Evolutionary conservation across 371 early-diverging fungal genomes (phyloP).

Genomic region (Amoeboaphelidium occidentale): DNA sequence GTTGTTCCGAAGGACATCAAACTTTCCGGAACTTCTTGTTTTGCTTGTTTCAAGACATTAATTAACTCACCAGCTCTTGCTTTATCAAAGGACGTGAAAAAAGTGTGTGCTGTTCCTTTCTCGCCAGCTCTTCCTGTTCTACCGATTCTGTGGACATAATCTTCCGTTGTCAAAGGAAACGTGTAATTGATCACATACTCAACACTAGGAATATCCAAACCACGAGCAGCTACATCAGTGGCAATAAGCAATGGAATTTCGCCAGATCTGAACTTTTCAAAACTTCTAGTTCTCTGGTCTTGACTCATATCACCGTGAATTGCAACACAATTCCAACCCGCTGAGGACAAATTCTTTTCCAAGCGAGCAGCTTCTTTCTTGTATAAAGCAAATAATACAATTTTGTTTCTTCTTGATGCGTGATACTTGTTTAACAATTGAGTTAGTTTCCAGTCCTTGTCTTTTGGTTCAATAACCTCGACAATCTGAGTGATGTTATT

Average conservation of each 20-base stretch:
- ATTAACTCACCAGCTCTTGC: conserved; percentile 45
- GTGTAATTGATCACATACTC: conserved; percentile 93
- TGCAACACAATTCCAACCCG: conserved; percentile 54
- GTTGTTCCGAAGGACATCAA: neutral
- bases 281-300: conserved; percentile 32
- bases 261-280: conserved; percentile 45
- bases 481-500: conserved; percentile 77
- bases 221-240: conserved; percentile 85
- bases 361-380: conserved; percentile 77
- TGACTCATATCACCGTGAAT: conserved; percentile 70
- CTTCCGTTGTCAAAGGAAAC: conserved; percentile 87
- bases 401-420: conserved; percentile 42
- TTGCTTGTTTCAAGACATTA: conserved; percentile 70
- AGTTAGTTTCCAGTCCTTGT: conserved; percentile 53
- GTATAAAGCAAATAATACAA: conserved; percentile 72
- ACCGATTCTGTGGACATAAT: conserved; percentile 84
- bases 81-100: conserved; percentile 86
- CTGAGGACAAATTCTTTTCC: conserved; percentile 33
- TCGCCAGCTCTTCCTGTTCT: conserved; percentile 90
- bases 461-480: conserved; percentile 48
- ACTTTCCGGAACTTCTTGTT: conserved; percentile 53
- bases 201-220: conserved; percentile 87
- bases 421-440: conserved; percentile 57
- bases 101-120: conserved; percentile 69
- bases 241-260: conserved; percentile 51